These are phyloP conservation scores for Globisporangium sylvaticum DNA, from an alignment of 352 stramenopile genomes.

Conservation along the genomic window DNA sequence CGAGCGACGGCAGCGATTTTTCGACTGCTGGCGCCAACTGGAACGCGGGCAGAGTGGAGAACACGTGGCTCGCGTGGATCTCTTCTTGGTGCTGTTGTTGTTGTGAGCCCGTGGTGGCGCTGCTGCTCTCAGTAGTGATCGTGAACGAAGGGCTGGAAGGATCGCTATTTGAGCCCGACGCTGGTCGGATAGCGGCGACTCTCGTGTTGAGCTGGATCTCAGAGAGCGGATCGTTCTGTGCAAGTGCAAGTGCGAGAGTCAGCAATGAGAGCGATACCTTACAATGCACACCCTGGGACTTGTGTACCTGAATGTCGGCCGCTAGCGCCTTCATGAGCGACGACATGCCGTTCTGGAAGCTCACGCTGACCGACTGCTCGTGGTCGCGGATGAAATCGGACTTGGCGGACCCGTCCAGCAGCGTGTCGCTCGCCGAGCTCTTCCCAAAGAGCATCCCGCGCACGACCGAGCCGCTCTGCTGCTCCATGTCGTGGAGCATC, in stretches of 20 bases:
- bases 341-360: conserved; percentile 76
- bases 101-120: conserved; percentile 20
- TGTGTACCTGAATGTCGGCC: conserved; percentile 39
- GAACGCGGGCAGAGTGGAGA: conserved; percentile 73
- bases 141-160: conserved; percentile 25
- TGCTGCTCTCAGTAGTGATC: conserved; percentile 35
- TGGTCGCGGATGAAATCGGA: conserved; percentile 68
- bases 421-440: conserved; percentile 21
- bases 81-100: conserved; percentile 20
- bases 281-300: too few species aligned
- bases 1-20: conserved; percentile 38
- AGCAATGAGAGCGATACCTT: too few species aligned
- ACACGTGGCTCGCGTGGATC: conserved; percentile 63
- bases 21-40: conserved; percentile 46
- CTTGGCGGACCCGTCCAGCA: conserved; percentile 68
- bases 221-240: conserved; percentile 32
- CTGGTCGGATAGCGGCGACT: conserved; percentile 22
- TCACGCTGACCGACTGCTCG: conserved; percentile 80
- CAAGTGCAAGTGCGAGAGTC: background rate
- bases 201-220: conserved; percentile 37
- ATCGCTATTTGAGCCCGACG: conserved; percentile 7
- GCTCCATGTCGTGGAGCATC: conserved; percentile 76
- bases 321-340: conserved; percentile 60
- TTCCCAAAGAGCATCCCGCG: conserved; percentile 63
- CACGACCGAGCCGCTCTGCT: conserved; percentile 71